These are phyloP conservation scores for Neopestalotiopsis sp. DNA, from an alignment of 2,329 filamentous ascomycete genomes.

Conservation along the genomic window DNA sequence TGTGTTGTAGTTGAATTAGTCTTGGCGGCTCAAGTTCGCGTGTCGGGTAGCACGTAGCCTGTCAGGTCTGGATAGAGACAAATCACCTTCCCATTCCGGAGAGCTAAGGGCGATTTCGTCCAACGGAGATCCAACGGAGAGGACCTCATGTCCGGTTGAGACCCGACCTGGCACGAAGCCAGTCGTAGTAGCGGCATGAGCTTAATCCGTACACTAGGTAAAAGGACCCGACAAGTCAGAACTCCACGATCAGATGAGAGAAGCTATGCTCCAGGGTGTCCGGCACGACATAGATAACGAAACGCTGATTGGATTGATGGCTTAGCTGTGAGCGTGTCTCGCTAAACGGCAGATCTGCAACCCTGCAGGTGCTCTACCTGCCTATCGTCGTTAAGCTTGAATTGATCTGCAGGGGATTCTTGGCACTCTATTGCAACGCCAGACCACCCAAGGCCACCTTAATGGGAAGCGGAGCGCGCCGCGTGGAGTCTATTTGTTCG, in stretches of 20 bases:
- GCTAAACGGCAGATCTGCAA: slow-evolving; percentile 19
- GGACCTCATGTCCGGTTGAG: background rate
- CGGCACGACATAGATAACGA: slow-evolving; percentile 8
- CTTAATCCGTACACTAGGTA: background rate
- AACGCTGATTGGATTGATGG: background rate
- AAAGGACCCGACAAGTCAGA: too few relatives aligned
- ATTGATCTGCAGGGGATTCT: background rate
- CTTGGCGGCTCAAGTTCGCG: slow-evolving; percentile 11
- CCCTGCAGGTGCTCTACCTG: slow-evolving; percentile 8
- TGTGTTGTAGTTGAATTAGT: slow-evolving; percentile 13
- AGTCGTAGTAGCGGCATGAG: background rate
- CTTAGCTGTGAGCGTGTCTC: background rate
- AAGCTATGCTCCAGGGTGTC: background rate
- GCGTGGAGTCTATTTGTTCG: background rate
- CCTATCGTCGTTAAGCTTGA: slow-evolving; percentile 19
- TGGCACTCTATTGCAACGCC: slow-evolving; percentile 15
- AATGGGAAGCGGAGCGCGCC: slow-evolving; percentile 7
- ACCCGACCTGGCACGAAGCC: background rate
- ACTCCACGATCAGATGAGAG: background rate
- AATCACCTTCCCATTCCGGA: slow-evolving; percentile 11
- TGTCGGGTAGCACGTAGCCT: background rate
- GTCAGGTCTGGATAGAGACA: background rate
- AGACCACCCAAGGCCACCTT: background rate
- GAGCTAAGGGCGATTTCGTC: slow-evolving; percentile 1
- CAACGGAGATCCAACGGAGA: background rate